A percentile compares a stretch with the other conserved stretches of the same genome.
These are phyloP conservation scores for Trichophyton mentagrophytes DNA, from an alignment of 2,329 filamentous ascomycete species.

Conservation along the genomic window DNA sequence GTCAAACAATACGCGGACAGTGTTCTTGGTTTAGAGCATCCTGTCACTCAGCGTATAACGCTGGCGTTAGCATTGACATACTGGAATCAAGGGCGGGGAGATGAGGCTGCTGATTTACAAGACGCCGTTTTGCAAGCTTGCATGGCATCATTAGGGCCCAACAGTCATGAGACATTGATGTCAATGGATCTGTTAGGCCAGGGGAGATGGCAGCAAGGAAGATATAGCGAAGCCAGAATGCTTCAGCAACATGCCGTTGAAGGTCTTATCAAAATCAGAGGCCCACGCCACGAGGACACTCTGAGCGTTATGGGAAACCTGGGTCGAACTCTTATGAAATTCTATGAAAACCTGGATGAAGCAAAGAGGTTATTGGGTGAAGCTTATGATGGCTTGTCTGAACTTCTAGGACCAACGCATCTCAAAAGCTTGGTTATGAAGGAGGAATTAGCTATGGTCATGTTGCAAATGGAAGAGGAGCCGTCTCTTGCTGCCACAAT, in stretches of 20 bases:
- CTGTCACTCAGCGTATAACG: constrained; percentile 8
- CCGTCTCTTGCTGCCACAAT: not conserved
- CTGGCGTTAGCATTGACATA: constrained; percentile 10
- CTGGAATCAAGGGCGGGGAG: constrained; percentile 10
- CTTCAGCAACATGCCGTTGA: constrained; percentile 15
- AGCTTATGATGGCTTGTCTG: no score
- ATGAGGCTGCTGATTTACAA: constrained; percentile 13
- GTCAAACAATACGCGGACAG: constrained; percentile 4
- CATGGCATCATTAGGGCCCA: constrained; percentile 12
- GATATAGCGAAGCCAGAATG: constrained; percentile 9
- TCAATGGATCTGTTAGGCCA: constrained; percentile 21
- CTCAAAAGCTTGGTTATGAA: not conserved
- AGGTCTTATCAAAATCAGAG: constrained; percentile 15
- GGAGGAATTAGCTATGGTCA: constrained; percentile 14
- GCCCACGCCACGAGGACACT: constrained; percentile 26
- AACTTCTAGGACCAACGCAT: no score
- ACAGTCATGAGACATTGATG: constrained; percentile 19
- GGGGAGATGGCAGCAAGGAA: constrained; percentile 10
- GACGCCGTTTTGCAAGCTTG: constrained; percentile 9
- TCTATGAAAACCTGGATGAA: constrained; percentile 9
- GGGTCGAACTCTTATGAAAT: constrained; percentile 9
- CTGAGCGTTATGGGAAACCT: constrained; percentile 24
- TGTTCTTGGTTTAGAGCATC: constrained; percentile 8
- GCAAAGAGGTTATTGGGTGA: not conserved
- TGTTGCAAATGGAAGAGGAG: constrained; percentile 7